A percentile compares a stretch with the other conserved stretches of the same genome.
phyloP scores from a whole-genome alignment of 2,329 filamentous ascomycete species.

The Myriangium duriaei region DNA sequence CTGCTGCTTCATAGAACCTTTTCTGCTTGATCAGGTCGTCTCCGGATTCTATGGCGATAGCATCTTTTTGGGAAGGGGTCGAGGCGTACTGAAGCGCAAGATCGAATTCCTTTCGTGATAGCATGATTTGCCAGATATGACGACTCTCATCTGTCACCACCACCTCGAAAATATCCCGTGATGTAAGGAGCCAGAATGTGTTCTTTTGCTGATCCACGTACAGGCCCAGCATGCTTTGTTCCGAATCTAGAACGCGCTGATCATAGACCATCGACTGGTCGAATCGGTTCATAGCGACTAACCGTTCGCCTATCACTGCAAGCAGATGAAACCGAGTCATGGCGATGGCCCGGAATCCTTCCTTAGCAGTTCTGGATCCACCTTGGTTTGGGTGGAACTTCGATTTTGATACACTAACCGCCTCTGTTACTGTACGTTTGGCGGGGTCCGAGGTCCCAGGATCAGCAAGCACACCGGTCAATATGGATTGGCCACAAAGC shows the following conservation, averaged over 20 bases:
- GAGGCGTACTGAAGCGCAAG: constrained; percentile 75
- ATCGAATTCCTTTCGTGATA: constrained; percentile 77
- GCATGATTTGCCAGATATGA: constrained; percentile 90
- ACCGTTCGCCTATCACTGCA: constrained; percentile 64
- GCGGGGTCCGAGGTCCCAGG: constrained; percentile 43
- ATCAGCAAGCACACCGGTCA: constrained; percentile 63
- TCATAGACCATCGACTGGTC: constrained; percentile 80
- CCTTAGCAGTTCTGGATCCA: constrained; percentile 52
- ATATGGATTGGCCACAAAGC: constrained; percentile 76
- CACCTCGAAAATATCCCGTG: constrained; percentile 84
- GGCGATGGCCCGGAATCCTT: constrained; percentile 65
- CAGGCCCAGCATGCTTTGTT: constrained; percentile 69
- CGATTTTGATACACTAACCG: constrained; percentile 40
- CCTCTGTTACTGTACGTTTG: constrained; percentile 61
- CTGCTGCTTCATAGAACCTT: constrained; percentile 72
- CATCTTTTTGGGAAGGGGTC: constrained; percentile 71
- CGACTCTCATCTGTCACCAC: constrained; percentile 81
- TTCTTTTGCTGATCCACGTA: constrained; percentile 87
- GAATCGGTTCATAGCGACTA: constrained; percentile 77
- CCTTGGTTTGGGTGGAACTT: constrained; percentile 37
- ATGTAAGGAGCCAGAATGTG: constrained; percentile 93
- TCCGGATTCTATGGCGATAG: constrained; percentile 80
- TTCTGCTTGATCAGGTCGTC: constrained; percentile 76
- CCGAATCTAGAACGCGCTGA: constrained; percentile 68
- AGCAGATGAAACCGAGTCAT: constrained; percentile 92